A percentile compares a stretch with the other conserved stretches of the same genome.
Evolutionary conservation across 257 asterid species (phyloP).

Genomic region (Nicotiana noctiflora): DNA sequence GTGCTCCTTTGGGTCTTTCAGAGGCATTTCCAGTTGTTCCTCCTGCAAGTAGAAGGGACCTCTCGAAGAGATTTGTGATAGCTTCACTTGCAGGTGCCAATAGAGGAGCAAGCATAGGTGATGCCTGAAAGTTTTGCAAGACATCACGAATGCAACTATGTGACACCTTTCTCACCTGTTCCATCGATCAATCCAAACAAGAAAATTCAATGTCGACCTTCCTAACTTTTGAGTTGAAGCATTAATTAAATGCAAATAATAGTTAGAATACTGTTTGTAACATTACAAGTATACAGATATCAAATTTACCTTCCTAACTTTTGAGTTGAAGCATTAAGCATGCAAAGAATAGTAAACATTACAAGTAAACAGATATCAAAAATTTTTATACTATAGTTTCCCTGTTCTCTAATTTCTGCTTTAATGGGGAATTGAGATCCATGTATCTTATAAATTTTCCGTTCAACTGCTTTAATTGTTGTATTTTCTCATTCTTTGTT

Average conservation of each 20-base stretch:
- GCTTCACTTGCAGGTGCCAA: conserved; percentile 73
- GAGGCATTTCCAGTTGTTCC: conserved; percentile 55
- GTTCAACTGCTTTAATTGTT: neutral
- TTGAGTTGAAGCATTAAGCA: too few relatives aligned
- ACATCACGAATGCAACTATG: conserved; percentile 56
- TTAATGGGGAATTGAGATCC: neutral
- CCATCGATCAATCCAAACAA: conserved; percentile 14
- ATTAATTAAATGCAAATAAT: neutral
- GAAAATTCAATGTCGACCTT: neutral
- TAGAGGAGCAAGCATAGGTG: conserved; percentile 32
- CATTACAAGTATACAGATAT: neutral
- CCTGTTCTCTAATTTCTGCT: neutral
- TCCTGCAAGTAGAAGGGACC: conserved; percentile 80
- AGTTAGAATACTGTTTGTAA: neutral
- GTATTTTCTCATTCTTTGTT: neutral
- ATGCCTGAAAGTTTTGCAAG: conserved; percentile 40
- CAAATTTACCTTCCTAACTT: too few relatives aligned
- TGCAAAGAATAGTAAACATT: too few relatives aligned
- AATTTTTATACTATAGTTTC: neutral
- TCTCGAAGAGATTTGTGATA: conserved; percentile 55
- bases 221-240: neutral
- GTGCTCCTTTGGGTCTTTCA: conserved; percentile 71
- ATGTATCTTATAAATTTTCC: neutral
- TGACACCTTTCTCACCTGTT: conserved; percentile 71
- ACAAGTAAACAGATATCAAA: neutral